Evolutionary conservation across 306 rosid species (phyloP).

Genomic region (Leucaena leucocephala): DNA sequence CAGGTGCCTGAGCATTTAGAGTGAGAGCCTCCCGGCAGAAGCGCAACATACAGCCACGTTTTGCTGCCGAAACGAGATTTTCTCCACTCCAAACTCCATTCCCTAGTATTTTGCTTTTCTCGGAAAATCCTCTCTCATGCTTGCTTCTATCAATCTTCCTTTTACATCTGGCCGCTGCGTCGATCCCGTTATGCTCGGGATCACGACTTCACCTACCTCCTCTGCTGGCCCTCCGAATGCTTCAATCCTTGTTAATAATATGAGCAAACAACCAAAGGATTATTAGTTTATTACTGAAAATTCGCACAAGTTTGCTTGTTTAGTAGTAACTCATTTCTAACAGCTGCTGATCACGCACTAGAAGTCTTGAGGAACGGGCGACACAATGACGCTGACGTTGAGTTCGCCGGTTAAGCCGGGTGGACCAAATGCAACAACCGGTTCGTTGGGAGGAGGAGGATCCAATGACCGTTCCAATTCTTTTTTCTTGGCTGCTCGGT

Average conservation of each 20-base stretch:
- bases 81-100: conserved; percentile 80
- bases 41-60: conserved; percentile 79
- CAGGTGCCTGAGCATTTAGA: conserved; percentile 92
- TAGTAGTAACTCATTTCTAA: not conserved
- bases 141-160: conserved; percentile 65
- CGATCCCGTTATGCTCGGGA: conserved; percentile 65
- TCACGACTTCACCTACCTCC: conserved; percentile 84
- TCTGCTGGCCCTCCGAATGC: conserved; percentile 85
- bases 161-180: conserved; percentile 60
- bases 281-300: not conserved
- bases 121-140: conserved; percentile 58
- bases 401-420: conserved; percentile 89
- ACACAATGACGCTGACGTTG: conserved; percentile 87
- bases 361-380: conserved; percentile 76
- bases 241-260: conserved; percentile 65
- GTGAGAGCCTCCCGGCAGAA: conserved; percentile 63
- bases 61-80: conserved; percentile 64
- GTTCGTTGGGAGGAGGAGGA: conserved; percentile 74
- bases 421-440: conserved; percentile 83
- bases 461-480: conserved; percentile 78
- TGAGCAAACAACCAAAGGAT: not conserved
- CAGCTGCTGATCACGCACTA: conserved; percentile 47
- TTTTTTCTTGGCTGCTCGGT: conserved; percentile 70
- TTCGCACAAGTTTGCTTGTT: not conserved
- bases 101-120: conserved; percentile 61